These are phyloP conservation scores for Colletotrichum navitas DNA, from an alignment of 2,329 filamentous ascomycete species.

Conservation along the genomic window DNA sequence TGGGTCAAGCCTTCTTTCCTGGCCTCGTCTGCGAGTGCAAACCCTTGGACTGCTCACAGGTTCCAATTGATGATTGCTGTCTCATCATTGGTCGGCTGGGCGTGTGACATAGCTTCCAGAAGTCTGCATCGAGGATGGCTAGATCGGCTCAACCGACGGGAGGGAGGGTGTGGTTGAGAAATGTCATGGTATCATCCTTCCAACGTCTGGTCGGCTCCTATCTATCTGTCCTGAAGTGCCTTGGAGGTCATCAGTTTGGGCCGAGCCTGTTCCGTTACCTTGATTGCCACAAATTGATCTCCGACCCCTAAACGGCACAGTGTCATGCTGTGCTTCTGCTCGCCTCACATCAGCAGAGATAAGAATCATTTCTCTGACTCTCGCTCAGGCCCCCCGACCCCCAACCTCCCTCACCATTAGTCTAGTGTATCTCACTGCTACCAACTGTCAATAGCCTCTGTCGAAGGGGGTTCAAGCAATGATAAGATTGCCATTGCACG, in stretches of 20 bases:
- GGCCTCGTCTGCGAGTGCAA: background rate
- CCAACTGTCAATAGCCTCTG: background rate
- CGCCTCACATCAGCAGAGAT: background rate
- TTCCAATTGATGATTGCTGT: background rate
- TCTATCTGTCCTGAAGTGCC: background rate
- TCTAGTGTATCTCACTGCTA: background rate
- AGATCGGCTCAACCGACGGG: conserved; percentile 23
- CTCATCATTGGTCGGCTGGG: background rate
- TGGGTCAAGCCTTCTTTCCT: background rate
- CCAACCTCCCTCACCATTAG: background rate
- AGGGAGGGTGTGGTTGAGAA: conserved; percentile 16
- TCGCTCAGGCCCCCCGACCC: background rate
- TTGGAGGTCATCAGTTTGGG: background rate
- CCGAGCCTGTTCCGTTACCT: background rate
- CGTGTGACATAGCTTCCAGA: conserved; percentile 25
- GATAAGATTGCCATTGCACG: background rate
- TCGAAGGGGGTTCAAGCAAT: background rate
- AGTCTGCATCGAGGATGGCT: conserved; percentile 25
- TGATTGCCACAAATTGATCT: background rate
- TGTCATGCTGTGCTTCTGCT: background rate
- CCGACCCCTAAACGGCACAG: background rate
- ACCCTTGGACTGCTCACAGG: background rate
- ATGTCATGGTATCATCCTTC: background rate
- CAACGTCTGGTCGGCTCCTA: conserved; percentile 11
- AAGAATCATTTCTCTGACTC: background rate